Evolutionary conservation across 352 stramenopile genomes (phyloP).

Genomic region (Lagenidium giganteum): DNA sequence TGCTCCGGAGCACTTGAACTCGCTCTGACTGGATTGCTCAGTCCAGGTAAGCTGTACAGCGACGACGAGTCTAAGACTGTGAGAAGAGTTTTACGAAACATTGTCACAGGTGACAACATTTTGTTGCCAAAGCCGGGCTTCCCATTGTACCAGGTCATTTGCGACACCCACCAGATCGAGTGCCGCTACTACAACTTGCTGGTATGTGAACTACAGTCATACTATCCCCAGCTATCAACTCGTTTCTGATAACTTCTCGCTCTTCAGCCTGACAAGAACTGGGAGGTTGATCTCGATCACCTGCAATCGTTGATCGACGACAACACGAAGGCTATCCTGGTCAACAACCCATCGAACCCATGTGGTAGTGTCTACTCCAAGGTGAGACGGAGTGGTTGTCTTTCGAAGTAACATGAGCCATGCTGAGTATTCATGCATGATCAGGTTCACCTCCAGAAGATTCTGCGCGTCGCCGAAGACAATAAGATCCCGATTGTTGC

Average conservation of each 20-base stretch:
- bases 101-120: conserved; percentile 74
- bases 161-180: conserved; percentile 87
- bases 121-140: conserved; percentile 93
- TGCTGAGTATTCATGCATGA: background rate
- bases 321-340: conserved; percentile 88
- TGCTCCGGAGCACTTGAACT: conserved; percentile 94
- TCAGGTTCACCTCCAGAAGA: conserved; percentile 59
- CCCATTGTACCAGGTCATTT: conserved; percentile 94
- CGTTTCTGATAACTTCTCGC: background rate
- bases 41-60: conserved; percentile 61
- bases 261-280: conserved; percentile 83
- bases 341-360: conserved; percentile 96
- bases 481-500: conserved; percentile 93
- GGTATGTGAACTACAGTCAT: conserved; percentile 5
- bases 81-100: background rate
- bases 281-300: conserved; percentile 91
- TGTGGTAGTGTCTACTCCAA: conserved; percentile 94
- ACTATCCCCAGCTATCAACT: background rate
- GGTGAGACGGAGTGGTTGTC: conserved; percentile 14
- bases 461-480: conserved; percentile 66
- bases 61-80: background rate
- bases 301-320: conserved; percentile 86
- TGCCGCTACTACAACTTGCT: conserved; percentile 89
- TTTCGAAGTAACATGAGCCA: no score
- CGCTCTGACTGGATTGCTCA: conserved; percentile 84